Base-by-base conservation (phyloP, 2,329 filamentous ascomycete species). In the Aspergillus spinulosporus region DNA sequence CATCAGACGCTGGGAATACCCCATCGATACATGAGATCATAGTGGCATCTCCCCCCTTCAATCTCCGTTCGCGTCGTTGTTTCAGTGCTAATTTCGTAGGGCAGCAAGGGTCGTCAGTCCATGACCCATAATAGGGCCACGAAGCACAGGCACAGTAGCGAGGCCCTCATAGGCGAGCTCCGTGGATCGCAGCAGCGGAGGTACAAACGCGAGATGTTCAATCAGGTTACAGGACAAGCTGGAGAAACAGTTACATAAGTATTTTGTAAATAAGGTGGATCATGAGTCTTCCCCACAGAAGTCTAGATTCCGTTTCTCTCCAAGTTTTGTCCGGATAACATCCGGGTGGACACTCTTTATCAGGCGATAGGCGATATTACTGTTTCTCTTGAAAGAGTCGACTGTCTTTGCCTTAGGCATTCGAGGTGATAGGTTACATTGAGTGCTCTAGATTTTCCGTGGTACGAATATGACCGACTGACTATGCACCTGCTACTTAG, bases 181-280 rank as follows among this genome's bases (percentile, higher is more conserved):
- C 49, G 39, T 40, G 39, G 49, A 50, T 34, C 28, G 14, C 36
- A 51, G 14, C 37, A 14, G 26, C 49, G 36, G 36, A 51, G 14
- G 28, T 11, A 28, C 26, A 45, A 21, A 28, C 14, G 11, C n/a
- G n/a, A 21, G 21, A 21, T 21, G 21, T 21, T 21, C 21, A 21
- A 21, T 21, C 21, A 21, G 21, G 21, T 21, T 21, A 34, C 29
- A 15, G 42, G n/a, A 34, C 31, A 26, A 44, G 39, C 43, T 42
- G 28, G 39, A 36, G 29, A 4, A 34, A 21, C 21, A 44, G 37
- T 51, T 51, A 51, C 49, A 51, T 51, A 51, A 51, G 36, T 32
- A 15, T 43, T 51, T 49, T 49, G 32, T 26, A 45, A 21, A 37
- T 12, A 37, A 12, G 11, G 31, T 34, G 34, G 21, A 21, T 21